Evolutionary conservation across 2,329 filamentous ascomycete genomes (phyloP), one percentile per base, ranked within the genome.

Genomic region (Neofusicoccum laricinum): DNA sequence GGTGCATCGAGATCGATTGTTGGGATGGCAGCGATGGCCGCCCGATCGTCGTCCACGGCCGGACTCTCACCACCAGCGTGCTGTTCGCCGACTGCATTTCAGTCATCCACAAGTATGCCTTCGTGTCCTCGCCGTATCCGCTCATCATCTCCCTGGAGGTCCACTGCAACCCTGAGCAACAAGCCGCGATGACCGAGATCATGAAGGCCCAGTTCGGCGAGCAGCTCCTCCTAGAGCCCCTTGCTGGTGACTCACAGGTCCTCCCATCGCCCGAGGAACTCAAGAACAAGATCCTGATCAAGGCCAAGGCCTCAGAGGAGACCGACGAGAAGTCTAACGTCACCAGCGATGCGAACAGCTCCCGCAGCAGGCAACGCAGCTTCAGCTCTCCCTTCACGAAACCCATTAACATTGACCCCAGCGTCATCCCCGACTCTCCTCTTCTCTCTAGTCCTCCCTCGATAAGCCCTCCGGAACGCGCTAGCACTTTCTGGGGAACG

Each of bases 1-100:
- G 95, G 57, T 98, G 95, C 76, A 89, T 99, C 50, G 95, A 99
- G 78, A 92, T 99, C 61, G 95, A 99, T 77, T 98, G 94, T 78
- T 99, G 95, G 95, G 93, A 99, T 77, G 95, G 95, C 15, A 85
- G 86, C 61, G 90, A 97, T 73, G 92, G 92, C 43, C 87, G 92
- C 71, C 95, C 95, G 0, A 87, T 93, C 61, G 95, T 99, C 36
- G 93, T 92, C 67, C 95, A 99, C 71, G 95, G 95, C 25, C 88
- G 89, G 65, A 97, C 93, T 0, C 84, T 96, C 77, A 98, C 95
- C 0, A 94, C 88, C 12, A 89, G 91, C 65, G 93, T 98, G 63
- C 87, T 91, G 41, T 99, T 99, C 78, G 85, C 88, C 50, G 94
- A 98, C 76, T 94, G 94, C 67, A 92, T 99, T 79, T 90, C 89